phyloP scores from a whole-genome alignment of 768 basidiomycete genomes.

The Russula sp. region DNA sequence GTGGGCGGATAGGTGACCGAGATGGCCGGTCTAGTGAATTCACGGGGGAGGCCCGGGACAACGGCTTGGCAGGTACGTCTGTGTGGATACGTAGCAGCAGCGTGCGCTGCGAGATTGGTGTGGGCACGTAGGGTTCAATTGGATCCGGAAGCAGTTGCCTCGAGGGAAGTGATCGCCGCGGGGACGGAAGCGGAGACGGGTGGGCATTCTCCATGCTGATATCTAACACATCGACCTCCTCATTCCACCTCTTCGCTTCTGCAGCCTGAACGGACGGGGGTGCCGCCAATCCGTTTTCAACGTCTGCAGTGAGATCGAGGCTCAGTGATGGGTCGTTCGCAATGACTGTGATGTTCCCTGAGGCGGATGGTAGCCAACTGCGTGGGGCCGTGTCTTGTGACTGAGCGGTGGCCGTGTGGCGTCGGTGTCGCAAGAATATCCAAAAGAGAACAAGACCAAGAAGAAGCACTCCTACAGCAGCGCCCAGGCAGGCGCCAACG shows the following conservation, averaged over 20 bases:
- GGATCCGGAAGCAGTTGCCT: slow-evolving; percentile 2
- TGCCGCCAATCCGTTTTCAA: background rate
- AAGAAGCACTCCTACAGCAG: slow-evolving; percentile 1
- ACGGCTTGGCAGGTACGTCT: background rate
- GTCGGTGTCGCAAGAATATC: slow-evolving; percentile 6
- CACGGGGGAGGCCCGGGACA: background rate
- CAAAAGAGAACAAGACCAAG: slow-evolving; percentile 12
- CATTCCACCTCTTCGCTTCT: background rate
- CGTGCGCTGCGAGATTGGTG: background rate
- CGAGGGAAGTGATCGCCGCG: background rate
- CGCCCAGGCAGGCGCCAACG: slow-evolving; percentile 1
- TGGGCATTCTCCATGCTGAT: slow-evolving; percentile 13
- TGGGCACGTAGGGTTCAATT: slow-evolving; percentile 9
- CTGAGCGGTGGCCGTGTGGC: background rate
- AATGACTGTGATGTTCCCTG: background rate
- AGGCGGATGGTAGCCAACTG: slow-evolving; percentile 1
- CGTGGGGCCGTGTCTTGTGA: background rate
- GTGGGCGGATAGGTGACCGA: slow-evolving; percentile 7
- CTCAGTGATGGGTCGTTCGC: slow-evolving; percentile 7
- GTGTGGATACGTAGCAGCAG: slow-evolving; percentile 6
- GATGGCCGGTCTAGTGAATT: background rate
- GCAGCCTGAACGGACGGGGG: background rate
- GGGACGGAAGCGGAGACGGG: background rate
- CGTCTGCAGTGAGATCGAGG: slow-evolving; percentile 12
- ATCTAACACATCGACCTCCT: slow-evolving; percentile 7